Evolutionary conservation across 2,329 filamentous ascomycete genomes (phyloP).

Genomic region (Lasiodiplodia gonubiensis): DNA sequence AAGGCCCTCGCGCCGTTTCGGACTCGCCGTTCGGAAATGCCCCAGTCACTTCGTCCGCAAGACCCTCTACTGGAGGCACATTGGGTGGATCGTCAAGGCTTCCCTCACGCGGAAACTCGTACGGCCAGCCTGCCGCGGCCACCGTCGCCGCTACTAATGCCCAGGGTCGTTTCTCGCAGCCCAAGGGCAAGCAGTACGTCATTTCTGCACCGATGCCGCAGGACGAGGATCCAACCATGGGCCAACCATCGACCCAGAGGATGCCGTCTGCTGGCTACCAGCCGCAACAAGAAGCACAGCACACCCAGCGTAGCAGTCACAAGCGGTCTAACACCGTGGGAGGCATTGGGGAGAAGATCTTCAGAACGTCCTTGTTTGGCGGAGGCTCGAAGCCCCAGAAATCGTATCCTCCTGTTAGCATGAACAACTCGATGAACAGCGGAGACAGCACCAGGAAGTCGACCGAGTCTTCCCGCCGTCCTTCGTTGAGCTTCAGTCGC

Average conservation of each 20-base stretch:
- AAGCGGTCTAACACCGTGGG: slow-evolving; percentile 66
- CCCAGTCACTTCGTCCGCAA: slow-evolving; percentile 53
- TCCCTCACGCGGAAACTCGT: slow-evolving; percentile 75
- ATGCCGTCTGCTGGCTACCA: slow-evolving; percentile 61
- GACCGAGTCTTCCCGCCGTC: slow-evolving; percentile 55
- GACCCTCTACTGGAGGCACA: slow-evolving; percentile 83
- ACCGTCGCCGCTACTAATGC: slow-evolving; percentile 87
- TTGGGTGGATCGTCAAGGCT: slow-evolving; percentile 65
- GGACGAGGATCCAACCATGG: slow-evolving; percentile 56
- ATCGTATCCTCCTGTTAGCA: slow-evolving; percentile 88
- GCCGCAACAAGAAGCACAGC: slow-evolving; percentile 55
- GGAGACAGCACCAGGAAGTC: slow-evolving; percentile 57
- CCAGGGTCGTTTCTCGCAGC: slow-evolving; percentile 87
- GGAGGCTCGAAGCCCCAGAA: slow-evolving; percentile 63
- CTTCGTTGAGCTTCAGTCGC: slow-evolving; percentile 57
- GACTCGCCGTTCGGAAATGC: slow-evolving; percentile 51
- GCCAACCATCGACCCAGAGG: slow-evolving; percentile 63
- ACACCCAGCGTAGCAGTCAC: slow-evolving; percentile 64
- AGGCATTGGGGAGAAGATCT: slow-evolving; percentile 77
- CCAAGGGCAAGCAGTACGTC: slow-evolving; percentile 69
- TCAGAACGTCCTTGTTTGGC: slow-evolving; percentile 84
- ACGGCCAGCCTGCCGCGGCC: slow-evolving; percentile 86
- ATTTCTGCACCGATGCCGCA: slow-evolving; percentile 72
- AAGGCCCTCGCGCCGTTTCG: slow-evolving; percentile 59
- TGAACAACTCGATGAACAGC: slow-evolving; percentile 73